A percentile compares a stretch with the other conserved stretches of the same genome.
phyloP scores from a whole-genome alignment of 257 asterid species.

The Gardenia jasminoides region DNA sequence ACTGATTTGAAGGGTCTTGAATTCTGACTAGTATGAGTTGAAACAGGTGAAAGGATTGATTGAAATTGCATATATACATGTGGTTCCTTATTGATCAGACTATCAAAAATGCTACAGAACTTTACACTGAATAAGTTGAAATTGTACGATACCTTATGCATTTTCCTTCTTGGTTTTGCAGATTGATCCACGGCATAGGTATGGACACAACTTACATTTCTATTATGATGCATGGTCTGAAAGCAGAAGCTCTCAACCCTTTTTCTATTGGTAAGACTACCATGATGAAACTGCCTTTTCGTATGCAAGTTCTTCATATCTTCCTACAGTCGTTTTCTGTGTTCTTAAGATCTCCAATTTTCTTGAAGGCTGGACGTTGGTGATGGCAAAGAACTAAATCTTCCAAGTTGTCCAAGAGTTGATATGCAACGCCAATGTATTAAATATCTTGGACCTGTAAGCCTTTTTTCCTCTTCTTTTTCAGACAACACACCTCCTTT shows the following conservation, averaged over 20 bases:
- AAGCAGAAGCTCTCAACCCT: slow-evolving; percentile 63
- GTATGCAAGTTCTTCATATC: background rate
- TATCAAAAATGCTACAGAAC: background rate
- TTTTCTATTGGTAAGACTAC: slow-evolving; percentile 62
- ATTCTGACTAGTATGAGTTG: background rate
- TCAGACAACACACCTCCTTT: background rate
- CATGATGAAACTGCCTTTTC: background rate
- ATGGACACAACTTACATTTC: slow-evolving; percentile 69
- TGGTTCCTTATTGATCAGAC: background rate
- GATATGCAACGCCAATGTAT: slow-evolving; percentile 61
- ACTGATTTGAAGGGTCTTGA: background rate
- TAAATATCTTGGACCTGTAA: slow-evolving; percentile 67
- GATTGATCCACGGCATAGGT: slow-evolving; percentile 86
- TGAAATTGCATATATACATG: background rate
- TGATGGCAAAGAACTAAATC: slow-evolving; percentile 65
- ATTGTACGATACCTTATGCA: background rate
- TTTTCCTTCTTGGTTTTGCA: slow-evolving; percentile 20
- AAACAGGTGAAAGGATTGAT: background rate
- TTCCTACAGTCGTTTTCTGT: slow-evolving; percentile 2
- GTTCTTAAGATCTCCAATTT: slow-evolving; percentile 6
- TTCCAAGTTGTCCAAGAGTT: slow-evolving; percentile 45
- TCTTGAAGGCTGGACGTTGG: slow-evolving; percentile 68
- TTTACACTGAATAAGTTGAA: background rate
- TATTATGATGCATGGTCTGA: slow-evolving; percentile 61
- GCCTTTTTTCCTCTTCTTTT: slow-evolving; percentile 16